Base-by-base conservation (phyloP, 495 filamentous ascomycete genomes). In the Xylaria venustula region DNA sequence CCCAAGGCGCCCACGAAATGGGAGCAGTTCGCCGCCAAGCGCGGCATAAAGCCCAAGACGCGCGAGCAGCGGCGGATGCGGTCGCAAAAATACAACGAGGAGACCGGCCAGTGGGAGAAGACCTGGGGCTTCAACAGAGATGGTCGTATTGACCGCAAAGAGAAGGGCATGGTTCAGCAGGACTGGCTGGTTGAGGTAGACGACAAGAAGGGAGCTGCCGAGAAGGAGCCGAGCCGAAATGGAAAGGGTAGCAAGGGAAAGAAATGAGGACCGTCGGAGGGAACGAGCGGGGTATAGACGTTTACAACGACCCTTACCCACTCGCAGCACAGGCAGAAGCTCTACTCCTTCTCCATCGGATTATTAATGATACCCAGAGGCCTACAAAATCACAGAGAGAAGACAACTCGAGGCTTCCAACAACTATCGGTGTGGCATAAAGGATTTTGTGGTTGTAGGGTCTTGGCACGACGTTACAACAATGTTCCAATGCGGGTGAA, bases 171-270 rank as follows among this genome's bases (percentile, higher is more conserved):
- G 34, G 69, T 67, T 2, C 88, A 91, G 65, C 74, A 81, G 47
- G 84, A 92, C 64, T 94, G 93, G 88, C 79, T 96, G 67, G 91
- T 98, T 26, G 95, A 98, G 83, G 87, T 97, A 28, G 87, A 92
- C 68, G 85, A 88, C 76, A 87, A 88, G 77, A 88, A 87, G 73
- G 87, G 87, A 72, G 79, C 77, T 9, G 83, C 87, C 66, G 79
- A 81, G 44, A 83, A 83, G 70, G 86, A 87, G 56, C 78, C 80
- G 1, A 77, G 77, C 47, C 79, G 80, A 62, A 80, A 74, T 61
- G 88, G 90, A 67, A 88, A 92, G 77, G 78, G 87, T 57, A 23
- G 74, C 58, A 84, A 85, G 73, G 78, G 82, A 83, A 82, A 87
- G 62, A 92, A 72, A 79, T 87, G 68, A 82, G 80, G 70, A 80